These are phyloP conservation scores for Spizellomyces sp. DNA, from an alignment of 192 early-diverging fungal genomes.

Conservation along the genomic window DNA sequence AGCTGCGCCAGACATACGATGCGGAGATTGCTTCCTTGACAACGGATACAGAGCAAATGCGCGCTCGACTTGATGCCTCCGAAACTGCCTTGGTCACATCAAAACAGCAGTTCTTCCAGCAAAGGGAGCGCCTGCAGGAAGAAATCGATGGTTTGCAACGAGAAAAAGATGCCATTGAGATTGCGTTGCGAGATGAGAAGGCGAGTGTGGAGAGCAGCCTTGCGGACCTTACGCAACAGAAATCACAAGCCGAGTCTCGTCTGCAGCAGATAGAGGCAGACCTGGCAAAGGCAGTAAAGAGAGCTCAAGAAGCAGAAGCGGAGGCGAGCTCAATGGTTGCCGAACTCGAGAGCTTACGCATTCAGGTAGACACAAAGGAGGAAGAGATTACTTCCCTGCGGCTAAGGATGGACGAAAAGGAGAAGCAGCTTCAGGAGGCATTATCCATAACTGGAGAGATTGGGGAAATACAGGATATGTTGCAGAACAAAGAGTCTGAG, in stretches of 20 bases:
- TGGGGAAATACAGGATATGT: slow-evolving; percentile 26
- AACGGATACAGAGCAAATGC: slow-evolving; percentile 18
- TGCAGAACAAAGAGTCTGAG: slow-evolving; percentile 34
- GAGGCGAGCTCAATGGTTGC: neutral
- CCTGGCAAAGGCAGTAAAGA: neutral
- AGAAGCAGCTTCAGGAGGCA: slow-evolving; percentile 26
- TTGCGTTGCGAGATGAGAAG: too few species aligned
- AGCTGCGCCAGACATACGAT: slow-evolving; percentile 12
- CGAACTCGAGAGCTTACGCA: slow-evolving; percentile 29
- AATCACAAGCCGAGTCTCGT: too few species aligned
- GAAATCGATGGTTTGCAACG: slow-evolving; percentile 28
- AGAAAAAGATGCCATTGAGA: neutral
- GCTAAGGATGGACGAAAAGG: slow-evolving; percentile 27
- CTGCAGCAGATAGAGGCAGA: too few species aligned
- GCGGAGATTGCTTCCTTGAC: slow-evolving; percentile 1
- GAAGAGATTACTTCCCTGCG: slow-evolving; percentile 16
- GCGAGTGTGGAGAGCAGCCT: too few species aligned
- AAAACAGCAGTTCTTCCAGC: slow-evolving; percentile 42
- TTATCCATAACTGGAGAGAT: slow-evolving; percentile 14
- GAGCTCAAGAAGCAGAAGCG: slow-evolving; percentile 15
- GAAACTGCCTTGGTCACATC: slow-evolving; percentile 36
- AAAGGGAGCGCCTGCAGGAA: slow-evolving; percentile 47
- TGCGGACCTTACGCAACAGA: too few species aligned
- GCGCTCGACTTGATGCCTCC: slow-evolving; percentile 21
- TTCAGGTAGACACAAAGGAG: slow-evolving; percentile 15